phyloP scores from a whole-genome alignment of 305 asterid species.

The Rubia tinctorum region DNA sequence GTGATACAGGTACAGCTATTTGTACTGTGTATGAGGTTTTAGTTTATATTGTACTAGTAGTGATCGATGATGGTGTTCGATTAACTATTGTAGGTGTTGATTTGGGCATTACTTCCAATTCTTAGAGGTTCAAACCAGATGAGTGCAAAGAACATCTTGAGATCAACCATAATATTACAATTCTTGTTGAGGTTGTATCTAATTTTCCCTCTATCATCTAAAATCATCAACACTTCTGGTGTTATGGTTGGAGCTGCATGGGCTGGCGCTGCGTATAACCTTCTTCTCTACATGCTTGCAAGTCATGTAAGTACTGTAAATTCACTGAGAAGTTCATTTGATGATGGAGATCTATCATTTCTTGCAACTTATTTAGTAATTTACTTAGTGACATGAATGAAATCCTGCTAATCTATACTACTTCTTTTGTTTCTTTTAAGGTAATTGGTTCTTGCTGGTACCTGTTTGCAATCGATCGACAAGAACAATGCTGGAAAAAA shows the following conservation, averaged over 20 bases:
- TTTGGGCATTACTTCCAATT: conserved; percentile 50
- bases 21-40: too few relatives aligned
- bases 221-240: conserved; percentile 55
- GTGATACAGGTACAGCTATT: too few relatives aligned
- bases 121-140: conserved; percentile 47
- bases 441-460: conserved; percentile 72
- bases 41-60: background rate
- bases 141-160: conserved; percentile 44
- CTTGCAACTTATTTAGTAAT: background rate
- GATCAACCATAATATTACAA: conserved; percentile 43
- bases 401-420: too few relatives aligned
- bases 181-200: conserved; percentile 46
- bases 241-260: conserved; percentile 62
- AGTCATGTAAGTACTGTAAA: conserved; percentile 45
- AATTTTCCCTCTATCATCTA: conserved; percentile 51
- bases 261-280: conserved; percentile 70
- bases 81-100: conserved; percentile 32
- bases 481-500: conserved; percentile 52
- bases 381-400: too few relatives aligned
- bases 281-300: conserved; percentile 59
- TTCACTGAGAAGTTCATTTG: background rate
- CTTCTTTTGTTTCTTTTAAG: conserved; percentile 15
- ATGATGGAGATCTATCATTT: background rate
- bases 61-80: background rate
- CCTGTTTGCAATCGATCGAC: conserved; percentile 53